Evolutionary conservation across 768 basidiomycete species (phyloP), one percentile per base, ranked within the genome.

Genomic region (Pleurotus giganteus): DNA sequence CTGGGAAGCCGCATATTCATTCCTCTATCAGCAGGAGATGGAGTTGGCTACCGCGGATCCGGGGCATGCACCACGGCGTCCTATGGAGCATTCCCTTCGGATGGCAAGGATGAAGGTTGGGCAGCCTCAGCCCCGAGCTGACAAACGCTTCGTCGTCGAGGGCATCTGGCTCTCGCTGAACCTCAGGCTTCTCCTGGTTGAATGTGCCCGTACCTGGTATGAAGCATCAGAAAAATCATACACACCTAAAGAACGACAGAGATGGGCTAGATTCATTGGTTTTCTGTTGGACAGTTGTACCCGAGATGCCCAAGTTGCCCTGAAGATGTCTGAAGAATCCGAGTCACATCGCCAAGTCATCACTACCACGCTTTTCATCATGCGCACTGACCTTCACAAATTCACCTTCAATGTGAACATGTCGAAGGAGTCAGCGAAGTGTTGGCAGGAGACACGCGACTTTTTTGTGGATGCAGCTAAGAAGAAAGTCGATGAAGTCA

Each of bases 1-100:
- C 1, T 88, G 82, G 78, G 79, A 88, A 51, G 77, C 82, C 0
- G 80, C 85, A 0, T 73, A 82, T 57, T 73, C 83, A 0, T 77
- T 66, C 54, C 67, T 86, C 3, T 79, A 78, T 53, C 69, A 75
- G 36, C 65, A 70, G 46, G 83, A 86, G 63, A 62, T 83, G 63
- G 63, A 71, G 0, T 50, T 55, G 3, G 63, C 65, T 12, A 41
- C 62, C 3, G 55, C 59, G 2, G 62, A 81, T 57, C 75, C 73
- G 1, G 43, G 58, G 0, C 64, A 47, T 12, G 69, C 73, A 4
- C 76, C 80, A 2, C 63, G 71, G 31, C 62, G 70, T 17, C 83
- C 80, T 0, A 61, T 75, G 56, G 72, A 77, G 49, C 62, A 77
- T 54, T 83, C 83, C 1, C 74, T 86, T 73, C 72, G 74, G 19